A percentile compares a stretch with the other conserved stretches of the same genome.
Conservation (phyloP, 495 filamentous ascomycete species). For the Aspergillus indologenus region DNA sequence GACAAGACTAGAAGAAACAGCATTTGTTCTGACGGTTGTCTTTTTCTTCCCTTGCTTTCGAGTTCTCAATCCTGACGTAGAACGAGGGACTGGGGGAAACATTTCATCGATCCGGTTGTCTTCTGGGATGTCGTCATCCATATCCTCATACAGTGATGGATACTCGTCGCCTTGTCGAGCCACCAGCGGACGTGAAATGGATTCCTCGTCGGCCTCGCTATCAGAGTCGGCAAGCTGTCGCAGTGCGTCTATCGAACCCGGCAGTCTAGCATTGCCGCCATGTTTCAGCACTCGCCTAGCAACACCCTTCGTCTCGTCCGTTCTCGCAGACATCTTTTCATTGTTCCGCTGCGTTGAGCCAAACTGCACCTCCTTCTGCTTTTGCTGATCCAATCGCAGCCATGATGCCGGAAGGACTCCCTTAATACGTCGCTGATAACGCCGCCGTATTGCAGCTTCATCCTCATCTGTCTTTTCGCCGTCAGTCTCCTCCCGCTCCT, state of each 20-base stretch:
- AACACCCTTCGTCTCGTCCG: slow-evolving; percentile 41
- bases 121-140: slow-evolving; percentile 47
- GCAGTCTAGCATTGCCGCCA: slow-evolving; percentile 12
- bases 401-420: slow-evolving; percentile 91
- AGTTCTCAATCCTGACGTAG: slow-evolving; percentile 17
- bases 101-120: slow-evolving; percentile 59
- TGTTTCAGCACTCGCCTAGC: slow-evolving; percentile 39
- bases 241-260: slow-evolving; percentile 25
- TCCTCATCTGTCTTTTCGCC: slow-evolving; percentile 19
- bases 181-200: slow-evolving; percentile 8
- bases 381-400: slow-evolving; percentile 66
- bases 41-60: slow-evolving; percentile 43
- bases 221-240: slow-evolving; percentile 49
- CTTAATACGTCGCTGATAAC: slow-evolving; percentile 57
- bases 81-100: slow-evolving; percentile 39
- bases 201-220: slow-evolving; percentile 34
- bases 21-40: slow-evolving; percentile 18
- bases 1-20: slow-evolving; percentile 14
- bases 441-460: slow-evolving; percentile 30
- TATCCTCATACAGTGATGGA: slow-evolving; percentile 24
- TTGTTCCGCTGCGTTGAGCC: slow-evolving; percentile 22
- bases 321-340: slow-evolving; percentile 17
- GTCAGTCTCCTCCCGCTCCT: slow-evolving; percentile 1
- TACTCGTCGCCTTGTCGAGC: slow-evolving; percentile 21
- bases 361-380: slow-evolving; percentile 35